Base-by-base conservation (phyloP, 2,329 filamentous ascomycete genomes). In the Pseudogymnoascus sp. region DNA sequence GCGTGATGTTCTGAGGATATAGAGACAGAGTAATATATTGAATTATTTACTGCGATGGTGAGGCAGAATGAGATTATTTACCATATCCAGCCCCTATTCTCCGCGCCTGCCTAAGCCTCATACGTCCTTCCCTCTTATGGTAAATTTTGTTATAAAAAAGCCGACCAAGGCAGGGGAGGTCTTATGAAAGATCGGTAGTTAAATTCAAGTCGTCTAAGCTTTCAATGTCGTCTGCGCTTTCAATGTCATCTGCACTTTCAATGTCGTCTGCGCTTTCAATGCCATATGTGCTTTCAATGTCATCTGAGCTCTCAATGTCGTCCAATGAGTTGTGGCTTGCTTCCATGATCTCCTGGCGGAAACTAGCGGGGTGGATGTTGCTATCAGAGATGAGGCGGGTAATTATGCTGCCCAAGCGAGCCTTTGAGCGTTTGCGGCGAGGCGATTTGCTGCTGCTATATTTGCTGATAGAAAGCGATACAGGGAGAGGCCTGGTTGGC, bases 271-370 rank as follows among this genome's bases (percentile, higher is more conserved):
- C 21, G 21, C 21, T 21, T 21, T 21, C 21, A 21, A 21, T 21
- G 21, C 21, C 21, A 21, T 21, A 21, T 21, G 21, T 21, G 21
- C 21, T 21, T 21, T 60, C 77, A 65, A 61, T 71, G 13, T 82
- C 82, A 9, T 74, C 75, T 33, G 81, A 81, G 63, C 79, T 82
- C 31, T 84, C 85, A 59, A 80, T 78, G 27, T 82, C 82, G 3
- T 84, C 81, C 3, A 80, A 77, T 39, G 83, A 84, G 52, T 86
- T 78, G 59, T 84, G 83, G 64, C 86, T 87, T n/a, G 90, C 90
- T 37, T 87, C 87, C 67, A 97, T 95, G 68, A 99, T 96, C 62
- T 93, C 91, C 73, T 96, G 89, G 67, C 94, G 82, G 79, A 97
- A 92, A 65, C 88, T 93, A 25, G 91, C 88, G 2, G 94, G 94